A percentile compares a stretch with the other conserved stretches of the same genome.
phyloP scores from a whole-genome alignment of 352 stramenopile genomes.

The Globisporangium camurandrum region DNA sequence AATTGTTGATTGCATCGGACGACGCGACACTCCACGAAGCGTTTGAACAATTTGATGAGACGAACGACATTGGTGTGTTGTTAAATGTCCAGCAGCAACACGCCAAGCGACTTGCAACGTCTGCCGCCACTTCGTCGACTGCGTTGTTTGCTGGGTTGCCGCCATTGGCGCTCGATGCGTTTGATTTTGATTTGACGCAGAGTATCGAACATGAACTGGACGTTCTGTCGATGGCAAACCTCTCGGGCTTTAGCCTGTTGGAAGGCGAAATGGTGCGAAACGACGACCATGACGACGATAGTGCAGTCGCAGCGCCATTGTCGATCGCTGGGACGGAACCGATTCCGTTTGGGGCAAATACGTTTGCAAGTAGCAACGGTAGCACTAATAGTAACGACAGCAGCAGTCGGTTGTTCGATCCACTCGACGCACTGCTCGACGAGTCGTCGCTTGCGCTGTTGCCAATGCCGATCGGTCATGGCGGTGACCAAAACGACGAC shows the following conservation, averaged over 20 bases:
- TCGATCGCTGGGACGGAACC: too few relatives aligned
- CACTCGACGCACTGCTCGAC: constrained; percentile 48
- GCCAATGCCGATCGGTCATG: constrained; percentile 66
- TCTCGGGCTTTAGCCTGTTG: constrained; percentile 11
- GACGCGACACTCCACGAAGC: constrained; percentile 61
- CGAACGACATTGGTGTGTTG: constrained; percentile 62
- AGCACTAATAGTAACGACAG: too few relatives aligned
- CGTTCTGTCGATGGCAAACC: constrained; percentile 65
- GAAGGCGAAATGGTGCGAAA: background rate
- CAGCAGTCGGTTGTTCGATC: constrained; percentile 33
- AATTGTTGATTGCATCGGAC: constrained; percentile 70
- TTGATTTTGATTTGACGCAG: constrained; percentile 73
- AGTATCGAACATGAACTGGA: constrained; percentile 78
- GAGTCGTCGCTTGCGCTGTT: constrained; percentile 41
- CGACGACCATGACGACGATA: constrained; percentile 4
- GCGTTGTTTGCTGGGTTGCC: constrained; percentile 39
- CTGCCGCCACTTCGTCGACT: too few relatives aligned
- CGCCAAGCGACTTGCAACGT: constrained; percentile 48
- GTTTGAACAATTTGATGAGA: constrained; percentile 78
- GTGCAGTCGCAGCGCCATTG: constrained; percentile 3
- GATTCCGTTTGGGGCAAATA: constrained; percentile 35
- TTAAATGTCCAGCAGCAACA: constrained; percentile 50
- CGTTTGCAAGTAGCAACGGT: too few relatives aligned
- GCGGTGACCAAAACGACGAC: constrained; percentile 25
- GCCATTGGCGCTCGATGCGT: constrained; percentile 47